Conservation (phyloP, 2,329 filamentous ascomycete species). For the Samsoniella hepiali region DNA sequence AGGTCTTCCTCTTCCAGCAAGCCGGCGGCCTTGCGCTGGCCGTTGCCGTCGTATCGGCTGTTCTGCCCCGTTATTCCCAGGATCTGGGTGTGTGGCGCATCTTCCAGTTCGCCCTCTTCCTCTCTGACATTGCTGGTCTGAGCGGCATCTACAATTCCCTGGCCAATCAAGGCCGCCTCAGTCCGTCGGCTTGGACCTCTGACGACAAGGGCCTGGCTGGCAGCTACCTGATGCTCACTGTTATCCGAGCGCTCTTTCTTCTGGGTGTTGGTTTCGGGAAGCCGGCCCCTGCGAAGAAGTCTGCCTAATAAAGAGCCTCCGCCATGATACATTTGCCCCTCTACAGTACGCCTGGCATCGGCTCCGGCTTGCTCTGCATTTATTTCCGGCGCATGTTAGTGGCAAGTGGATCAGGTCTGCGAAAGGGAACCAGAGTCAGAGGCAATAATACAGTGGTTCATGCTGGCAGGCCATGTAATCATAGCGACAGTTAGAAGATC, state of each 20-base stretch:
- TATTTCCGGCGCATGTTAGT: background rate
- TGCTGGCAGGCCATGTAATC: background rate
- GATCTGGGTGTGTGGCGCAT: slow-evolving; percentile 24
- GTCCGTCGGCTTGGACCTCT: slow-evolving; percentile 18
- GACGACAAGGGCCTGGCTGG: slow-evolving; percentile 21
- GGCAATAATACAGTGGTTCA: no score
- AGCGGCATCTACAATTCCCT: slow-evolving; percentile 21
- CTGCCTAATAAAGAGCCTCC: background rate
- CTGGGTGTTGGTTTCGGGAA: slow-evolving; percentile 20
- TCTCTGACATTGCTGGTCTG: slow-evolving; percentile 24
- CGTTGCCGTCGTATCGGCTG: slow-evolving; percentile 21
- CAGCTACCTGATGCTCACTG: slow-evolving; percentile 19
- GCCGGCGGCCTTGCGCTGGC: slow-evolving; percentile 22
- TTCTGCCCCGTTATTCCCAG: slow-evolving; percentile 22
- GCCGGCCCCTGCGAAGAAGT: slow-evolving; percentile 11
- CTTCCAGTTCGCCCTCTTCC: slow-evolving; percentile 23
- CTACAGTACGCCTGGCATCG: no score
- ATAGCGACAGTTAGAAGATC: background rate
- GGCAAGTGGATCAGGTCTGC: no score
- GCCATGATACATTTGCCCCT: no score
- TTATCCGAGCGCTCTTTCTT: slow-evolving; percentile 21
- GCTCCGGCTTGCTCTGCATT: background rate
- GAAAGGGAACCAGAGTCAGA: no score
- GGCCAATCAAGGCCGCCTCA: slow-evolving; percentile 19
- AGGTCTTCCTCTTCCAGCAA: slow-evolving; percentile 26